phyloP scores from a whole-genome alignment of 768 basidiomycete genomes.

The Cystoderma amianthinum region DNA sequence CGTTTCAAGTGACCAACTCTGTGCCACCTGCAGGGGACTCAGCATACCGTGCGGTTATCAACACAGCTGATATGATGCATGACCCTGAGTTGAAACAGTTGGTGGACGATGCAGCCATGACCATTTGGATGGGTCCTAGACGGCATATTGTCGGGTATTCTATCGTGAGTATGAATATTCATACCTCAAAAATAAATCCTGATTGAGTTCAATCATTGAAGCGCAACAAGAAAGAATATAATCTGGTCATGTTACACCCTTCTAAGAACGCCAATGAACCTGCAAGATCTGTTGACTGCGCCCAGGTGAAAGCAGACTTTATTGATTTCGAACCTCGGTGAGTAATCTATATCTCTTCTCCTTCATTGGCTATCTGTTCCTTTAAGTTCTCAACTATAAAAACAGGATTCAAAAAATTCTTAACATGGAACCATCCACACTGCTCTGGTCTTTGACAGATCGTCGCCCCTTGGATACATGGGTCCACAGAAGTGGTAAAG shows the following conservation, averaged over 20 bases:
- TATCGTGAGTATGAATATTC: constrained; percentile 14
- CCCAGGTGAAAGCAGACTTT: constrained; percentile 43
- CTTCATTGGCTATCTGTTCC: neutral
- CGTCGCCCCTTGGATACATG: constrained; percentile 39
- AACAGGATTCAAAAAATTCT: no score
- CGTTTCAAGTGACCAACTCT: constrained; percentile 39
- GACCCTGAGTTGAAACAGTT: constrained; percentile 47
- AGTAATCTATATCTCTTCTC: constrained; percentile 4
- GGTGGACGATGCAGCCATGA: constrained; percentile 45
- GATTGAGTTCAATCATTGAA: constrained; percentile 4
- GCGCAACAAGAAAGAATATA: constrained; percentile 34
- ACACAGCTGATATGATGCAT: constrained; percentile 34
- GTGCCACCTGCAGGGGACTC: constrained; percentile 55
- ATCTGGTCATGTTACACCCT: constrained; percentile 37
- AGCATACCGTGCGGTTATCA: constrained; percentile 51
- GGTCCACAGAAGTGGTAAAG: constrained; percentile 35
- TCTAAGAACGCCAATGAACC: constrained; percentile 27
- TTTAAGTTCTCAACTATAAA: no score
- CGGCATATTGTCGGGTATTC: constrained; percentile 26
- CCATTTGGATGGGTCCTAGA: constrained; percentile 50
- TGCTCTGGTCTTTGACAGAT: constrained; percentile 41
- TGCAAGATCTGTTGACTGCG: constrained; percentile 33
- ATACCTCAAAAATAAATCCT: neutral
- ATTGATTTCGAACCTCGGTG: constrained; percentile 42
- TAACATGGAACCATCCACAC: no score